Conservation (phyloP, 495 filamentous ascomycete species). For the Darksidea phi region DNA sequence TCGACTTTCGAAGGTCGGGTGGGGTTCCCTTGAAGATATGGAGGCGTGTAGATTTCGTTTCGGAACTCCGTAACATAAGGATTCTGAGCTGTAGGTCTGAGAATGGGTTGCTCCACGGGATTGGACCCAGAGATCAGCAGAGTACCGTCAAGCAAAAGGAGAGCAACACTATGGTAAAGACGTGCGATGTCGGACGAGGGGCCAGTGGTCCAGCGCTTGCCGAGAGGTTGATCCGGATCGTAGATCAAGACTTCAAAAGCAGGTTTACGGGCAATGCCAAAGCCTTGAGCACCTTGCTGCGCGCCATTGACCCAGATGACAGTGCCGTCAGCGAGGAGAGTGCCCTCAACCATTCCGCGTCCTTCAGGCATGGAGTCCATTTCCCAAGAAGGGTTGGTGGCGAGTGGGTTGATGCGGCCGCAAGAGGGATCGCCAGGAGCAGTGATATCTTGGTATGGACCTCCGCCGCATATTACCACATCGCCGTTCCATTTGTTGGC, state of each 20-base stretch:
- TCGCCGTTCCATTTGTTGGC: constrained; percentile 54
- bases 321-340: constrained; percentile 60
- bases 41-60: constrained; percentile 61
- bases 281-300: constrained; percentile 59
- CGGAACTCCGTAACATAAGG: constrained; percentile 59
- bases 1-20: constrained; percentile 51
- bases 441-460: constrained; percentile 62
- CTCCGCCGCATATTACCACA: constrained; percentile 62
- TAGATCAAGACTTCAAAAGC: constrained; percentile 60
- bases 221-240: constrained; percentile 51
- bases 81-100: constrained; percentile 43
- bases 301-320: constrained; percentile 61
- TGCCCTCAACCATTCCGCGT: constrained; percentile 61
- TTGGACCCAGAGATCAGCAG: constrained; percentile 60
- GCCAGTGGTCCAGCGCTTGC: constrained; percentile 54
- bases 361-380: constrained; percentile 65
- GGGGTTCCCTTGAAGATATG: constrained; percentile 56
- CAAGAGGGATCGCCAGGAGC: constrained; percentile 60
- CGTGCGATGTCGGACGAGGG: constrained; percentile 53
- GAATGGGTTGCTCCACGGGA: constrained; percentile 57
- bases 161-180: constrained; percentile 59
- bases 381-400: constrained; percentile 54
- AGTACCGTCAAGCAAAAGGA: constrained; percentile 59
- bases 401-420: constrained; percentile 57
- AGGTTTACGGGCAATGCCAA: constrained; percentile 53